Conservation (phyloP, 176 grass and related monocot species). For the Juncus effusus region DNA sequence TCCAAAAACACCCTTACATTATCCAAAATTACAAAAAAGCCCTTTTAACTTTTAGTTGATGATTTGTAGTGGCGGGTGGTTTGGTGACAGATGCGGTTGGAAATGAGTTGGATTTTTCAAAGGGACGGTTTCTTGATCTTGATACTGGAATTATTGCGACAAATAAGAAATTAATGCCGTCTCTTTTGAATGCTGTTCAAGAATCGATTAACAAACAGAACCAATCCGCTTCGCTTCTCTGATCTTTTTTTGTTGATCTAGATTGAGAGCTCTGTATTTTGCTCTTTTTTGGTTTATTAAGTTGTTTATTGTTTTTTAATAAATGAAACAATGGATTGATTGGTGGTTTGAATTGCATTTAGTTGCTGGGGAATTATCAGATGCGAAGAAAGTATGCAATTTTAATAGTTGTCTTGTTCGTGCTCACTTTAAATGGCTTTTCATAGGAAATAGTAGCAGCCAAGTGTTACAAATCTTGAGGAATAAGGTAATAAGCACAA, state of each 20-base stretch:
- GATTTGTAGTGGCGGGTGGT: constrained; percentile 79
- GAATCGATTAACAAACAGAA: constrained; percentile 59
- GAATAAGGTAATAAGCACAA: too few species aligned
- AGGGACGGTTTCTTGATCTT: constrained; percentile 78
- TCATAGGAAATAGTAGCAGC: too few species aligned
- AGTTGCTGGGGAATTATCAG: not conserved
- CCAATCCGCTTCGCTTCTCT: constrained; percentile 54
- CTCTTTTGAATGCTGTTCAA: constrained; percentile 61
- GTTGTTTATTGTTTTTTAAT: too few species aligned
- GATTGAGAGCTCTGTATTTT: not conserved
- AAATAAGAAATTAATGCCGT: constrained; percentile 65
- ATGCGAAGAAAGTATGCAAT: too few species aligned
- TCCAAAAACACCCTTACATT: not conserved
- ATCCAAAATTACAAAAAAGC: constrained; percentile 4
- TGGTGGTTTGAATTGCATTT: not conserved
- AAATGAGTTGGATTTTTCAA: constrained; percentile 84
- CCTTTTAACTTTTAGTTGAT: not conserved
- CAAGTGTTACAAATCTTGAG: too few species aligned
- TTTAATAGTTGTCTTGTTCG: too few species aligned
- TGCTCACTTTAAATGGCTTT: too few species aligned
- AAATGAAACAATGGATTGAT: too few species aligned
- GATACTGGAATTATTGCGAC: constrained; percentile 85
- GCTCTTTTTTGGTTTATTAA: not conserved
- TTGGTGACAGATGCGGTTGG: constrained; percentile 81
- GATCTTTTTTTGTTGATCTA: constrained; percentile 9